These are phyloP conservation scores for Verticillium longisporum DNA, from an alignment of 2,329 filamentous ascomycete species.

Conservation along the genomic window DNA sequence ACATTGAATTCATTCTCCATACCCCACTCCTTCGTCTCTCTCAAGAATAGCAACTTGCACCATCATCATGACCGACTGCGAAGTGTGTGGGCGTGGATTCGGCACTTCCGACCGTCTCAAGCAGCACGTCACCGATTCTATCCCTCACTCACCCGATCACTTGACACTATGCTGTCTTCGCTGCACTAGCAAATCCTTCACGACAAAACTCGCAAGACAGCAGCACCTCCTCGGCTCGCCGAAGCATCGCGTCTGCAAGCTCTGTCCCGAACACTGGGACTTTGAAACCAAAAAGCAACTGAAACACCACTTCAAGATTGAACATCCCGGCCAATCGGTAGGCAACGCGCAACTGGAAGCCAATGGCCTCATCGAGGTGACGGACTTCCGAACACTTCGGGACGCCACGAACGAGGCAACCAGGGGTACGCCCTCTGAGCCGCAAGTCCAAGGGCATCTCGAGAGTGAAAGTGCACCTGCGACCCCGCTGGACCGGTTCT, in stretches of 20 bases:
- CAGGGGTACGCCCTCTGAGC: neutral
- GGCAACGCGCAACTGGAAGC: neutral
- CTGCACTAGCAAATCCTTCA: neutral
- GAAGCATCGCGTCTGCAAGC: neutral
- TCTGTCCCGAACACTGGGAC: neutral
- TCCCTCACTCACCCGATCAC: neutral
- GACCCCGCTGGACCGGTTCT: slow-evolving; percentile 12
- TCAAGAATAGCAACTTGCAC: too few species aligned
- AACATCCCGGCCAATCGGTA: neutral
- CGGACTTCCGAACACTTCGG: neutral
- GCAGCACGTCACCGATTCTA: neutral
- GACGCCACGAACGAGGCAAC: neutral
- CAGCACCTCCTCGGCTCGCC: neutral
- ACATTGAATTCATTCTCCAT: too few species aligned
- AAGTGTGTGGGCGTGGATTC: neutral
- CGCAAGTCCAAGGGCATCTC: neutral
- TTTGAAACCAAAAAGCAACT: neutral
- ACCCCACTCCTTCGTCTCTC: too few species aligned
- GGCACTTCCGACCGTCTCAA: neutral
- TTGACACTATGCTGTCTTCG: neutral
- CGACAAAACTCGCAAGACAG: neutral
- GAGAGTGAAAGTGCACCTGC: neutral
- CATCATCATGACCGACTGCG: too few species aligned
- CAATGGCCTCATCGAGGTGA: neutral
- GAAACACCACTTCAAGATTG: neutral